Base-by-base conservation (phyloP, 352 stramenopile species). In the Bremia lactucae region DNA sequence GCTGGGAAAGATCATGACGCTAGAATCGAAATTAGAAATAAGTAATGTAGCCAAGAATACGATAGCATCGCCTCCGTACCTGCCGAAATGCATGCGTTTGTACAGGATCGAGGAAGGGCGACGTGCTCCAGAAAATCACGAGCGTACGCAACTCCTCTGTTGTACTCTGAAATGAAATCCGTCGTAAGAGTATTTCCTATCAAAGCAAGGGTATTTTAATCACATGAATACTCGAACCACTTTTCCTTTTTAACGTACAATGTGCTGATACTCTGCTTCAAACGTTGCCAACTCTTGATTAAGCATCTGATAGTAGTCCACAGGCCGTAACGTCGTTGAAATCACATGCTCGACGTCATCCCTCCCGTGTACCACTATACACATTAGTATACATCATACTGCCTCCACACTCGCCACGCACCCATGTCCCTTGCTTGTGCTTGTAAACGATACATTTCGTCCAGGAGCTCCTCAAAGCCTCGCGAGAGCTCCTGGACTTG, bases 251-350 rank as follows among this genome's bases (percentile, higher is more conserved):
- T n/a, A 14, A 62, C 76, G 52, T 62, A 90, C 77, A 18, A 87
- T 66, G 35, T 90, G 75, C 41, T 90, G 78, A 48, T 66, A 87
- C 55, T 87, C 74, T n/a, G 74, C 66, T 62, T 90, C 78, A 37
- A 84, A 85, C 21, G 68, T 66, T 4, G 71, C 69, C 6, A 86
- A 37, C 31, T 90, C 71, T 23, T 80, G 56, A 24, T 42, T 61
- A 18, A 87, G 69, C 49, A 85, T 86, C 59, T 86, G 71, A 24
- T 74, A 44, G 40, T 90, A 90, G 41, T 90, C 73, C 6, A 72
- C 52, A 2, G 62, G 42, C 9, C 61, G 54, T 35, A 85, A 53
- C 21, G 58, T 39, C 7, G 53, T 63, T 14, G 36, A 41, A 18
- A 59, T 28, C 5, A 52, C 15, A 31, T 43, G 34, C 3, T 35